Conservation (phyloP, 768 basidiomycete genomes). For the Tricholoma saponaceum region DNA sequence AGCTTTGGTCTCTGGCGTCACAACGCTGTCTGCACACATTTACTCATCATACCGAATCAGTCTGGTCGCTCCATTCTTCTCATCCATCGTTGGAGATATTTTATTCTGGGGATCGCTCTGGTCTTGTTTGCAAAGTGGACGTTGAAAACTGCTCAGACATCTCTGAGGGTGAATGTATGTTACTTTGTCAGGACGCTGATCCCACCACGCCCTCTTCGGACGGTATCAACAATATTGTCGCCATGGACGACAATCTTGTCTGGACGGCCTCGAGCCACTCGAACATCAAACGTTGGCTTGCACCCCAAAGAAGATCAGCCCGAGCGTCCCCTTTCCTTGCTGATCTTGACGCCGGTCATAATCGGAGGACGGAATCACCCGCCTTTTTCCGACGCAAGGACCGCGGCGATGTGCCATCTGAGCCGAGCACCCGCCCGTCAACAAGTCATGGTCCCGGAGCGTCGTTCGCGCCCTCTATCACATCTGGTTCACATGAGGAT, state of each 20-base stretch:
- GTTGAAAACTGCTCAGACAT: constrained; percentile 78
- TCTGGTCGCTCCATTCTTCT: constrained; percentile 88
- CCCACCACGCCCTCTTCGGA: constrained; percentile 31
- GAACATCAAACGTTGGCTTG: constrained; percentile 77
- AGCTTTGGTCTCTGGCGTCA: constrained; percentile 88
- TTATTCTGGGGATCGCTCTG: constrained; percentile 92
- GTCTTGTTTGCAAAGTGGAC: constrained; percentile 90
- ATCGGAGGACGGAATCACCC: constrained; percentile 15
- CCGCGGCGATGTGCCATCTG: constrained; percentile 13
- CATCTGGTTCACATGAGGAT: constrained; percentile 28
- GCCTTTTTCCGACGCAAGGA: constrained; percentile 14
- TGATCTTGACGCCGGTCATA: constrained; percentile 11
- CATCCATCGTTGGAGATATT: constrained; percentile 86
- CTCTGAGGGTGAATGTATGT: constrained; percentile 84
- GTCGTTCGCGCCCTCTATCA: constrained; percentile 30
- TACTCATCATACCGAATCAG: constrained; percentile 89
- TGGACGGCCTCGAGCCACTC: constrained; percentile 91
- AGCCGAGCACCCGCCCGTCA: constrained; percentile 25
- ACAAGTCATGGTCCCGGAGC: constrained; percentile 23
- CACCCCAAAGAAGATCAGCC: constrained; percentile 46
- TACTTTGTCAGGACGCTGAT: constrained; percentile 70
- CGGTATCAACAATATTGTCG: constrained; percentile 78
- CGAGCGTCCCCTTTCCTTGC: constrained; percentile 22
- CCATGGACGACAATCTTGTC: constrained; percentile 76
- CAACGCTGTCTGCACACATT: constrained; percentile 95